Evolutionary conservation across 805 yeast species (phyloP), one percentile per base, ranked within the genome.

Genomic region (Yamadazyma sp.): DNA sequence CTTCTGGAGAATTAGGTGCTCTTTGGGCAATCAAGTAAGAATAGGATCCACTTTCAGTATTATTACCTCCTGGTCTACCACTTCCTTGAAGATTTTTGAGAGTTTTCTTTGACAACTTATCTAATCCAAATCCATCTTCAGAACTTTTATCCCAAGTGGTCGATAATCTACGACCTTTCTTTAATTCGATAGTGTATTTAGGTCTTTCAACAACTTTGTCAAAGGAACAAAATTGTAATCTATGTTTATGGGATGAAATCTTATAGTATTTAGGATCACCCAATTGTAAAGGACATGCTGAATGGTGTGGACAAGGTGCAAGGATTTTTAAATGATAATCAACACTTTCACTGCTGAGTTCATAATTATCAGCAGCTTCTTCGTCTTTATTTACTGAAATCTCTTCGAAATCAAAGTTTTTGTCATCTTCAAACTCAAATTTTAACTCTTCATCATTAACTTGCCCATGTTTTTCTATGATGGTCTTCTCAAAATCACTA

Each of bases 271-370:
- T 75, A 2, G 94, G 86, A 32, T 82, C 82, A 10, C 82, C 80
- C 21, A 78, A 69, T 56, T 89, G 97, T 36, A 91, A 62, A 0
- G 98, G 97, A 51, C 97, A 89, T 45, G 68, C 73, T 9, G 80
- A 76, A 49, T 87, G 96, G 55, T 93, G 97, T 1, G 91, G 60
- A 53, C 97, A 93, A 3, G 98, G 98, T 0, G 96, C 96, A 13
- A 91, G 53, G 7, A 91, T 70, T 26, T 74, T 73, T 33, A 88
- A 50, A 44, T 82, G 80, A 51, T 73, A 70, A 52, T 73, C 58
- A 28, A 60, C 61, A 23, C 57, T 49, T 23, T 55, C 58, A 4
- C 45, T 12, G 11, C 44, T 27, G 7, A 48, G 36, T 9, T 31
- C 17, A n/a, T n/a, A 7, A 14, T 27, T 27, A 23, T 36, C 41